Conservation (phyloP, 768 basidiomycete species). For the Trametes maxima region DNA sequence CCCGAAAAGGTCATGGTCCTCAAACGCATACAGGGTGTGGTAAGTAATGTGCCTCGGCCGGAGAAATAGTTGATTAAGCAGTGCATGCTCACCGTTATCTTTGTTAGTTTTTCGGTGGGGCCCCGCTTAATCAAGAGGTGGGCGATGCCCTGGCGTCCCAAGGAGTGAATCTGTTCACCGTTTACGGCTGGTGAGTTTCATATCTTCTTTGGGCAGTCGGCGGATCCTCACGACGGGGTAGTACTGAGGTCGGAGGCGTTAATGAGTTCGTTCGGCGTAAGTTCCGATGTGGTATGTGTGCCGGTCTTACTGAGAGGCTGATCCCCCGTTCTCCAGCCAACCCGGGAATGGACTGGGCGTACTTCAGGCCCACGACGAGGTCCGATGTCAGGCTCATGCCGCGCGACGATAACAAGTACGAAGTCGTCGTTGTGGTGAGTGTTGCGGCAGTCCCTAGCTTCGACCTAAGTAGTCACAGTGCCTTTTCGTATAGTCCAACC, state of each 20-base stretch:
- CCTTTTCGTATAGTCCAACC: background rate
- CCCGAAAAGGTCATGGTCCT: conserved; percentile 21
- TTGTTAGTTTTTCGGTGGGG: conserved; percentile 41
- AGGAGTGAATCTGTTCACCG: conserved; percentile 36
- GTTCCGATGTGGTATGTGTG: background rate
- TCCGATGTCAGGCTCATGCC: background rate
- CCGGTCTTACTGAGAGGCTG: background rate
- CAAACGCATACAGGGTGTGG: conserved; percentile 12
- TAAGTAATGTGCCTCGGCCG: background rate
- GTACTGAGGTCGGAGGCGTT: conserved; percentile 16
- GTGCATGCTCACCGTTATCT: background rate
- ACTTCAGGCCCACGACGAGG: background rate
- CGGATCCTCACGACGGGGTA: background rate
- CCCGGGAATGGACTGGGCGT: conserved; percentile 14
- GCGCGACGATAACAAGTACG: conserved; percentile 3
- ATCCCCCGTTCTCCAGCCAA: background rate
- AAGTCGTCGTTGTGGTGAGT: conserved; percentile 13
- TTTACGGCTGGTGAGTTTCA: conserved; percentile 42
- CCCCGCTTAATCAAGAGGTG: conserved; percentile 38
- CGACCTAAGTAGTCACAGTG: background rate
- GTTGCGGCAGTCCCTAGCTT: background rate
- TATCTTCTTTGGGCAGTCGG: no score
- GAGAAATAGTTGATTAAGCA: no score
- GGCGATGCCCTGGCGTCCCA: conserved; percentile 38
- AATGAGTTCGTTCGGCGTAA: background rate